Conservation (phyloP, 2,329 filamentous ascomycete genomes). For the Colletotrichum magnum region DNA sequence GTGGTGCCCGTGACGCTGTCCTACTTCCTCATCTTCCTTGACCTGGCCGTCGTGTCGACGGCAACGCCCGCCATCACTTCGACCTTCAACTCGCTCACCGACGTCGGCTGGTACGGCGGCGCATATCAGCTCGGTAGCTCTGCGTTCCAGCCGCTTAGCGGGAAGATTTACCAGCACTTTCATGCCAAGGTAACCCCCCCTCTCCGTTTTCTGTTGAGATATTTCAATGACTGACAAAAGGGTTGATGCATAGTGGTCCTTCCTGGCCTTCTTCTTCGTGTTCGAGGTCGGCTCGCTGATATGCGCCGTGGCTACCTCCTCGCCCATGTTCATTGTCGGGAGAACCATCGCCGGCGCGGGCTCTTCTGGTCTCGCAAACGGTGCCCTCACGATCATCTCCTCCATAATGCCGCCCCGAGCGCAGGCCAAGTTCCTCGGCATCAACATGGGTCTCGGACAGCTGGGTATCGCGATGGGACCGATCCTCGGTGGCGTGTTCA, state of each 20-base stretch:
- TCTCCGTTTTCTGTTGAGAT: neutral
- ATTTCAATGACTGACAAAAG: neutral
- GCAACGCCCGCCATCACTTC: constrained; percentile 55
- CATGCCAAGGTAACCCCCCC: constrained; percentile 51
- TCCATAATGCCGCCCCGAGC: constrained; percentile 56
- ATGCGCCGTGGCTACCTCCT: constrained; percentile 64
- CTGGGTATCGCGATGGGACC: constrained; percentile 45
- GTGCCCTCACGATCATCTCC: constrained; percentile 65
- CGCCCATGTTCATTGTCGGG: constrained; percentile 67
- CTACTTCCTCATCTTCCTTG: constrained; percentile 52
- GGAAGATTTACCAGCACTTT: constrained; percentile 58
- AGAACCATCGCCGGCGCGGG: constrained; percentile 69
- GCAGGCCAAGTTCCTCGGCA: constrained; percentile 48
- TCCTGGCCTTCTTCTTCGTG: constrained; percentile 58
- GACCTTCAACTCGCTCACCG: constrained; percentile 54
- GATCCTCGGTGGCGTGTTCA: constrained; percentile 47
- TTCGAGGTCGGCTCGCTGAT: constrained; percentile 71
- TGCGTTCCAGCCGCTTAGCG: constrained; percentile 58
- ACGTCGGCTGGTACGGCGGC: constrained; percentile 62
- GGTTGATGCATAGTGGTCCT: constrained; percentile 50
- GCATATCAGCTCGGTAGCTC: constrained; percentile 54
- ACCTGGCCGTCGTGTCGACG: constrained; percentile 54
- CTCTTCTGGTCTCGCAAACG: constrained; percentile 65
- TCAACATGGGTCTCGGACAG: constrained; percentile 44
- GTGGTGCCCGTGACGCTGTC: constrained; percentile 49